Conservation (phyloP, 345 rosid species). For the Acer negundo region DNA sequence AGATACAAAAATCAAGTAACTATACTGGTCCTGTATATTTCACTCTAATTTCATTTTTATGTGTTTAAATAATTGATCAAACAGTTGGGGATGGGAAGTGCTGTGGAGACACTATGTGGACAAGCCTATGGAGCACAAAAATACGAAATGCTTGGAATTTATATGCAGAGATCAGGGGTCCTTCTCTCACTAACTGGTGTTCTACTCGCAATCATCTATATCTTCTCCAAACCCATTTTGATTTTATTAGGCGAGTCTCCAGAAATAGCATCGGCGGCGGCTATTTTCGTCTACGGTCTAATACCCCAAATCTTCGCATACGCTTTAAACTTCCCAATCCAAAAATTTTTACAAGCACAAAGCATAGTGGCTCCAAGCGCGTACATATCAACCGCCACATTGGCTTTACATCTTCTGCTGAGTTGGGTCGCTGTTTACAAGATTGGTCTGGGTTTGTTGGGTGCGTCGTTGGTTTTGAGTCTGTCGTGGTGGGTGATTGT, state of each 20-base stretch:
- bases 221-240: conserved; percentile 48
- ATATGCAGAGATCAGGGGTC: conserved; percentile 62
- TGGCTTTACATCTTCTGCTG: conserved; percentile 38
- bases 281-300: conserved; percentile 53
- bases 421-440: conserved; percentile 49
- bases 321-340: conserved; percentile 64
- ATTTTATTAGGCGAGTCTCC: conserved; percentile 53
- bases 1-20: no score
- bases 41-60: background rate
- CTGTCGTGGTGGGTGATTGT: conserved; percentile 63
- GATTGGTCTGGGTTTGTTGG: conserved; percentile 46
- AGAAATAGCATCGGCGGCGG: conserved; percentile 55
- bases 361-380: conserved; percentile 66
- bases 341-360: conserved; percentile 57
- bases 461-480: conserved; percentile 55
- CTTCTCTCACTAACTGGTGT: conserved; percentile 52
- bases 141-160: conserved; percentile 57
- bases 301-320: conserved; percentile 68
- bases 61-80: background rate
- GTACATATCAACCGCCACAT: conserved; percentile 45
- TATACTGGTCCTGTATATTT: no score
- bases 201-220: conserved; percentile 41
- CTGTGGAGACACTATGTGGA: conserved; percentile 75
- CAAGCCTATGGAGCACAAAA: conserved; percentile 65
- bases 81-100: conserved; percentile 69